Evolutionary conservation across 2,329 filamentous ascomycete genomes (phyloP), one percentile per base, ranked within the genome.

Genomic region (Aspergillus versicolor): DNA sequence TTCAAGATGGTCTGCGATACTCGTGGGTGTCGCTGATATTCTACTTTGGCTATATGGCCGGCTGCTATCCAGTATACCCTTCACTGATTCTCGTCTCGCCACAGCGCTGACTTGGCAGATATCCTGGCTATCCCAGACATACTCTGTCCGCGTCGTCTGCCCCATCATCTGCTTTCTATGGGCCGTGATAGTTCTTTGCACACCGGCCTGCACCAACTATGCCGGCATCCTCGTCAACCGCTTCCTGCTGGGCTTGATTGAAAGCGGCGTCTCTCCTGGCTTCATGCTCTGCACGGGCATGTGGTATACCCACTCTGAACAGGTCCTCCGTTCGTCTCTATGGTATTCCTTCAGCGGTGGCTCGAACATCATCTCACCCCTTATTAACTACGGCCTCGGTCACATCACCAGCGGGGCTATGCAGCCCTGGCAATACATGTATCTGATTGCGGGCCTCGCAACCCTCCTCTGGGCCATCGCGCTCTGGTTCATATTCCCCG

Each of bases 341-440:
- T 60, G 58, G 58, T 60, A 60, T 47, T 60, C 58, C 41, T 60
- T 54, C 34, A 60, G 54, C 30, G 54, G 58, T 24, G 58, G 58
- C 3, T 57, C 46, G 15, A 54, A 54, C 34, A 51, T 60, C 13
- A 37, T 60, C 22, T 60, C 58, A 4, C 58, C 58, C 1, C 50
- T 60, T 2, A 57, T 60, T 32, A 60, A 60, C 34, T 60, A 60
- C 19, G 58, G 58, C 3, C 54, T 60, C 8, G 54, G 58, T 5
- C 54, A 57, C 27, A 60, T 60, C 21, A 57, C 45, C 5, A 46
- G 54, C 12, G 53, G 57, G 2, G 11, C 41, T 6, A 22, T 59
- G 3, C 38, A 27, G 15, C 49, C 44, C 3, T 59, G 57, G 57
- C 57, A 57, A 24, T 56, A 56, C 45, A 59, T 59, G 57, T 59